Percentiles rank a stretch among this genome's conserved stretches.
Conservation (phyloP, 352 stramenopile genomes). For the Aphanomyces stellatus region DNA sequence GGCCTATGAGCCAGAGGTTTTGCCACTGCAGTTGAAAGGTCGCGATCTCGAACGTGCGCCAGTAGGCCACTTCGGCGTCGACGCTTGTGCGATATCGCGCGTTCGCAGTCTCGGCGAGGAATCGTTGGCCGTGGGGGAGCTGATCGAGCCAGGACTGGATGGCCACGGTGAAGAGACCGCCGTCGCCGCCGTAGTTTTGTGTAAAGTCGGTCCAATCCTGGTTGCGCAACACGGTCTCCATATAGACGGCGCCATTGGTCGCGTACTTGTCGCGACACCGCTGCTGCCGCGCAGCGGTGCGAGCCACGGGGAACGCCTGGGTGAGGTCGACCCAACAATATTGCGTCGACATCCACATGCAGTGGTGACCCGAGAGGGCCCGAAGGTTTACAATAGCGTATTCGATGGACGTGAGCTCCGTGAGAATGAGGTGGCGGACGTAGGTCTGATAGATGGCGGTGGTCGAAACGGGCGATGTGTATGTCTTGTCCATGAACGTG, state of each 20-base stretch:
- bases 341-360: constrained; percentile 6
- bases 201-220: not conserved
- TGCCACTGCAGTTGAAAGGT: constrained; percentile 6
- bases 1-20: not conserved
- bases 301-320: not conserved
- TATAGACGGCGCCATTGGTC: constrained; percentile 6
- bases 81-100: not conserved
- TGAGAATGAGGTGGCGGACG: not conserved
- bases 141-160: not conserved
- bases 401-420: constrained; percentile 2
- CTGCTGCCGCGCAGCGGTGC: not conserved
- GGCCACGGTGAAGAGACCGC: not conserved
- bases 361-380: not conserved
- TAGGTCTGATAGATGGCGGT: not conserved
- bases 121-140: not conserved
- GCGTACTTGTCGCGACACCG: not conserved
- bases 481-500: not conserved
- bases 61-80: not conserved
- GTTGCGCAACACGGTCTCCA: constrained; percentile 11
- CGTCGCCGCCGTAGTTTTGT: not conserved
- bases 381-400: constrained; percentile 4
- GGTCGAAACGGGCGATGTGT: not conserved
- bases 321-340: constrained; percentile 2
- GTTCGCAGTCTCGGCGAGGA: not conserved
- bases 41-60: not conserved